These are phyloP conservation scores for Apiospora sp. DNA, from an alignment of 2,329 filamentous ascomycete species.

Conservation along the genomic window DNA sequence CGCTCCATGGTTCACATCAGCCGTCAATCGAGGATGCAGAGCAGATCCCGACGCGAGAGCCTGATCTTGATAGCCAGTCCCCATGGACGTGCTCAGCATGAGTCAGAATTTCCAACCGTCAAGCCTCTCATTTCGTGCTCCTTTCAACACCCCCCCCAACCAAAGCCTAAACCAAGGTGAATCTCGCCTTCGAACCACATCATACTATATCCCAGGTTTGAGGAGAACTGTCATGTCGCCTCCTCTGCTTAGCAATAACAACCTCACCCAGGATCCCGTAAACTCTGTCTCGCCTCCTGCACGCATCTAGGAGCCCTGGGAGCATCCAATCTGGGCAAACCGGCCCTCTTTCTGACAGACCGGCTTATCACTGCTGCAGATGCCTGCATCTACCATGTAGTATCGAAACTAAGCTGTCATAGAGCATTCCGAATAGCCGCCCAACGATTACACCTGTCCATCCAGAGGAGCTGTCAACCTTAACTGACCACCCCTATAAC, in stretches of 20 bases:
- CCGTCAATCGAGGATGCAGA: background rate
- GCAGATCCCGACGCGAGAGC: constrained; percentile 3
- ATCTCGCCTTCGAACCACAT: constrained; percentile 1
- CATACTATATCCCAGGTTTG: background rate
- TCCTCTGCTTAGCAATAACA: background rate
- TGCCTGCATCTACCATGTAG: constrained; percentile 4
- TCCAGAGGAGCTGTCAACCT: constrained; percentile 10
- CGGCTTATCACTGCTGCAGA: background rate
- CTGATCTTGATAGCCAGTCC: background rate
- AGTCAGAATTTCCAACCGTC: background rate
- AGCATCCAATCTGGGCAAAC: background rate
- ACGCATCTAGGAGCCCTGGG: background rate
- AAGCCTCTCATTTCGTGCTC: background rate
- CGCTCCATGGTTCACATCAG: background rate
- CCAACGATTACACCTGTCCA: constrained; percentile 18
- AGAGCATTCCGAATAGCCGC: constrained; percentile 1
- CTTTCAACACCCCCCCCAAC: background rate
- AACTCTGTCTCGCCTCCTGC: constrained; percentile 3
- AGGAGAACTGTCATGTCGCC: constrained; percentile 11
- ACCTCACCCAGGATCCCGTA: background rate
- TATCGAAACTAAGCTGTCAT: background rate
- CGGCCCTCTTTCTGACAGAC: background rate
- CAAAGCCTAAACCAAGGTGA: background rate
- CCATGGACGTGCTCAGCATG: background rate
- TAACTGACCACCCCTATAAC: constrained; percentile 3